A percentile compares a stretch with the other conserved stretches of the same genome.
Conservation (phyloP, 257 asterid species). For the Cinchona pubescens region DNA sequence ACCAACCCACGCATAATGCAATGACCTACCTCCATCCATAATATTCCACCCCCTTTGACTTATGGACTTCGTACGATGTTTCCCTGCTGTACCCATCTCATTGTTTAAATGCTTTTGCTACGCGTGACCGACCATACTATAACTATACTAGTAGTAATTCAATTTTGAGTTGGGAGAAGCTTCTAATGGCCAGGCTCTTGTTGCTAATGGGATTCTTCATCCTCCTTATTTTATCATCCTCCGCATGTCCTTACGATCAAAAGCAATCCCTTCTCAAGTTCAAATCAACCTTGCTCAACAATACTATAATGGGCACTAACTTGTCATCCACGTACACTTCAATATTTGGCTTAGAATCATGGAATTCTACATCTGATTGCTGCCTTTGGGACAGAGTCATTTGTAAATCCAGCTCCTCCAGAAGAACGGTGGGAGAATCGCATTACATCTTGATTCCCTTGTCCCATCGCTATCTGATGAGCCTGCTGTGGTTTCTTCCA, state of each 20-base stretch:
- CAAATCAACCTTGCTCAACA: conserved; percentile 19
- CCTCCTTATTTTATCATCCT: conserved; percentile 6
- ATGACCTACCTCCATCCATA: too few species aligned
- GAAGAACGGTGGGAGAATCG: conserved; percentile 3
- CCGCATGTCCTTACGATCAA: conserved; percentile 22
- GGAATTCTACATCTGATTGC: conserved; percentile 30
- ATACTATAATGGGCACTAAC: not conserved
- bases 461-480: not conserved
- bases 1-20: too few species aligned
- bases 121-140: too few species aligned
- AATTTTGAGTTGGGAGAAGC: not conserved
- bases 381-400: conserved; percentile 29
- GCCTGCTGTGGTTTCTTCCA: conserved; percentile 12
- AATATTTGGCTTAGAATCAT: conserved; percentile 3
- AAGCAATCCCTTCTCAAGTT: conserved; percentile 30
- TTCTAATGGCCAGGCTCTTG: not conserved
- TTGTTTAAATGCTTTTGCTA: too few species aligned
- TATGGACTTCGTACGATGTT: too few species aligned
- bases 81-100: too few species aligned
- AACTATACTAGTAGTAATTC: too few species aligned
- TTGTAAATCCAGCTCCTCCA: conserved; percentile 13
- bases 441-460: conserved; percentile 17
- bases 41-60: too few species aligned
- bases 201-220: conserved; percentile 21
- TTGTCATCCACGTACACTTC: not conserved